Evolutionary conservation across 371 early-diverging fungal genomes (phyloP).

Genomic region (Mortierella sp.): DNA sequence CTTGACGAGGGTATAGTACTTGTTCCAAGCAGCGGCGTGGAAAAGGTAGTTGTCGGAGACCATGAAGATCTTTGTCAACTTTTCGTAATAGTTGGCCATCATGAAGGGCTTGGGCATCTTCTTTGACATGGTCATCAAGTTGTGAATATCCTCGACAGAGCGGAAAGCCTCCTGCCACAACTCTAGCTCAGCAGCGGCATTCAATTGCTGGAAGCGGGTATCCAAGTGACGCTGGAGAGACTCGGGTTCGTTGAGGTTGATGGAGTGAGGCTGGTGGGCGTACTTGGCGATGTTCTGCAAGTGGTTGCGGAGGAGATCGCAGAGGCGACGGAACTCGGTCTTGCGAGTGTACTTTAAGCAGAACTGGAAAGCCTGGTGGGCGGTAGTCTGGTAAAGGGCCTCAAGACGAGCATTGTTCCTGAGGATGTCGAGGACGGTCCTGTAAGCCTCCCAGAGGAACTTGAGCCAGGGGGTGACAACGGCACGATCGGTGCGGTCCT

Average conservation of each 20-base stretch:
- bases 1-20: constrained; percentile 86
- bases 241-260: constrained; percentile 96
- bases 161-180: constrained; percentile 99
- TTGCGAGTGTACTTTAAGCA: constrained; percentile 95
- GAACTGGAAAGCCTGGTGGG: constrained; percentile 95
- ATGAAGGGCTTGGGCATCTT: constrained; percentile 92
- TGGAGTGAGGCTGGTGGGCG: constrained; percentile 91
- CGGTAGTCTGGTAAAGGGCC: constrained; percentile 90
- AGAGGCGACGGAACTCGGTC: constrained; percentile 97
- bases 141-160: constrained; percentile 97
- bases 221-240: constrained; percentile 96
- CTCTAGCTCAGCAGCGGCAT: constrained; percentile 95
- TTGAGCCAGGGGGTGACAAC: constrained; percentile 98
- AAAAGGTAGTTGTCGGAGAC: constrained; percentile 97
- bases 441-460: constrained; percentile 98
- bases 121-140: constrained; percentile 91
- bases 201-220: constrained; percentile 94
- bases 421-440: constrained; percentile 95
- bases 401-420: constrained; percentile 97
- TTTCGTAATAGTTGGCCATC: constrained; percentile 98
- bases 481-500: constrained; percentile 96
- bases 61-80: constrained; percentile 94
- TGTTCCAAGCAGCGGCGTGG: constrained; percentile 97
- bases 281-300: constrained; percentile 92
- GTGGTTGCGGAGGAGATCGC: constrained; percentile 96